Evolutionary conservation across 2,329 filamentous ascomycete species (phyloP), one percentile per base, ranked within the genome.

Genomic region (Mycosphaerella sp.): DNA sequence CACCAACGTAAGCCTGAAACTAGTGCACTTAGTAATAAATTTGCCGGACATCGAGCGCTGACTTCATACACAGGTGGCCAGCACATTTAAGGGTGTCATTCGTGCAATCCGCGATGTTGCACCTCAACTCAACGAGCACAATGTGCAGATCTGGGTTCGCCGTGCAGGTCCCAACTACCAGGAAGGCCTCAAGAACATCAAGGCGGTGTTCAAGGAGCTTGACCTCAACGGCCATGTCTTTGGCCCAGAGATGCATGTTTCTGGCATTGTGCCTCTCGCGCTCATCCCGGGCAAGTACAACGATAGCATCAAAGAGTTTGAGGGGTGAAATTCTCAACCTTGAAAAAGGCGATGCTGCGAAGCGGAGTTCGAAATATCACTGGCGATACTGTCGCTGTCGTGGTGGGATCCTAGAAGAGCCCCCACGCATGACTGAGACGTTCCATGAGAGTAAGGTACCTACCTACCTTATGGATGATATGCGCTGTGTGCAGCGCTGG

Each of bases 171-270:
- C 93, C 73, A 98, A 98, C 81, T 98, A 95, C 83, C 93, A 98
- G 76, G 93, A 98, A 77, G 93, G 93, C 76, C 85, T 98, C 61
- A 96, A 95, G 85, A 98, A 97, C 83, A 96, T 98, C 82, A 97
- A 97, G 82, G 81, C 84, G 44, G 91, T 95, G 55, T 93, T 89
- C 55, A 83, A 91, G 71, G 93, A 98, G 78, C 82, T 98, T 54
- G 87, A 88, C 63, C 81, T 98, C 60, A 83, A 95, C 76, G 96
- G 97, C 88, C 89, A 97, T 76, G 85, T 87, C 43, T 88, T 81
- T 68, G 85, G 85, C 44, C 85, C 85, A 12, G 85, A 88, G 73
- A 87, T 87, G 84, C 84, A 87, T 74, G 91, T 98, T 66, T 91
- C 86, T 46, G 93, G 93, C 71, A 97, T 97, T 68, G 91, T 98